These are phyloP conservation scores for Filobasidium uniguttulatum DNA, from an alignment of 1,284 basidiomycete genomes.

Conservation along the genomic window DNA sequence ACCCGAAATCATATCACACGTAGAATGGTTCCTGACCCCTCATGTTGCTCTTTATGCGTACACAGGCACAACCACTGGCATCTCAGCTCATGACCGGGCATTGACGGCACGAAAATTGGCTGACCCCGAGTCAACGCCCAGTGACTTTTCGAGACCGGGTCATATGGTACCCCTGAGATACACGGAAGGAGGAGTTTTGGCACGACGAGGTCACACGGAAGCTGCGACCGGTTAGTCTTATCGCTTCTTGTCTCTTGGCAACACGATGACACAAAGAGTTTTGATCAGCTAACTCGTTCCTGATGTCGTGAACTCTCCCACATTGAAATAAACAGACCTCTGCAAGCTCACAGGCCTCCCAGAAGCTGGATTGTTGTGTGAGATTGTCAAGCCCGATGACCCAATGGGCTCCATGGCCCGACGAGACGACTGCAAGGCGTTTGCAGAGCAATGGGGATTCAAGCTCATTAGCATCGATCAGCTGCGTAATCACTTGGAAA, in stretches of 20 bases:
- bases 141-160: conserved; percentile 81
- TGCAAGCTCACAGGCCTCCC: conserved; percentile 66
- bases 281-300: not conserved
- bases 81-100: conserved; percentile 88
- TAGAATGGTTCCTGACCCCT: no score
- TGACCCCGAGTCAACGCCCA: conserved; percentile 41
- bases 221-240: conserved; percentile 50
- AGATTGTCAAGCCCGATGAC: conserved; percentile 81
- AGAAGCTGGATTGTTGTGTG: conserved; percentile 76
- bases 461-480: conserved; percentile 86
- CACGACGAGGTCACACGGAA: conserved; percentile 87
- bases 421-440: conserved; percentile 80
- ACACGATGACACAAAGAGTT: not conserved
- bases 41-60: conserved; percentile 2
- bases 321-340: conserved; percentile 54
- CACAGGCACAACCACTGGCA: conserved; percentile 81
- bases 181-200: conserved; percentile 67
- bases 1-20: no score
- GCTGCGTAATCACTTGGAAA: conserved; percentile 38
- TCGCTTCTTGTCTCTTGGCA: not conserved
- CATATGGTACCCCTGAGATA: conserved; percentile 90
- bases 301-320: not conserved
- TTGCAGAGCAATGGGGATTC: conserved; percentile 81
- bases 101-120: conserved; percentile 74
- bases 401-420: conserved; percentile 85